Percentiles rank a stretch among this genome's conserved stretches.
Evolutionary conservation across 257 asterid species (phyloP).

Genomic region (Plectranthus barbatus): DNA sequence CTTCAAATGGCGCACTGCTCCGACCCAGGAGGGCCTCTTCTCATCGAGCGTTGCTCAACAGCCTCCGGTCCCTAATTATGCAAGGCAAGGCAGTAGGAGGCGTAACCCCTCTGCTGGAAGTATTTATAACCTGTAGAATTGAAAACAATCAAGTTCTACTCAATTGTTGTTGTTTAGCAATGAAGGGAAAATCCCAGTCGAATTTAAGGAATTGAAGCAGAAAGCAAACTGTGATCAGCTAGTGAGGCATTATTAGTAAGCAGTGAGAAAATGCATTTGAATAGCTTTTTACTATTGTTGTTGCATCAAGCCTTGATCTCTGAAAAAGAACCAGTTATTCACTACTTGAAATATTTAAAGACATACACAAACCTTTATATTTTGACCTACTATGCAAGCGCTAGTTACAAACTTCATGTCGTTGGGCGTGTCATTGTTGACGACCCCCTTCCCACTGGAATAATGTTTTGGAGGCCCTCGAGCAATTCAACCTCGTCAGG

Average conservation of each 20-base stretch:
- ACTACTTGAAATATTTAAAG: not conserved
- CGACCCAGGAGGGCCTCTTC: not conserved
- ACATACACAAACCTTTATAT: conserved; percentile 10
- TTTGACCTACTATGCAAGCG: not conserved
- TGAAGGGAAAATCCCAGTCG: too few relatives aligned
- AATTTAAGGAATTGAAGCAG: too few relatives aligned
- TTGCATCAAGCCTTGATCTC: too few relatives aligned
- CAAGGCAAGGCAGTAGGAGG: too few relatives aligned
- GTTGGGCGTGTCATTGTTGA: conserved; percentile 94
- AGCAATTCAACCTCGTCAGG: conserved; percentile 43
- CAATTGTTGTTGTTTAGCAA: too few relatives aligned
- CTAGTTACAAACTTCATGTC: conserved; percentile 33
- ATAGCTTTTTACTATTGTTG: not conserved
- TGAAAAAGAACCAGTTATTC: too few relatives aligned
- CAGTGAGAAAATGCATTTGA: not conserved
- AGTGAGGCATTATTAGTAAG: too few relatives aligned
- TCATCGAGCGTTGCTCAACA: conserved; percentile 1
- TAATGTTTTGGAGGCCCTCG: conserved; percentile 51
- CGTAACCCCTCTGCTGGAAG: too few relatives aligned
- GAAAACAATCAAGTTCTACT: too few relatives aligned
- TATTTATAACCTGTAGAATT: too few relatives aligned
- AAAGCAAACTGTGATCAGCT: too few relatives aligned
- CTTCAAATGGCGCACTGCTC: not conserved
- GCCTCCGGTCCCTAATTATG: not conserved
- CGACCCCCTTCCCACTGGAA: conserved; percentile 93